These are phyloP conservation scores for Solanum chiquidenum DNA, from an alignment of 257 asterid species.

Conservation along the genomic window DNA sequence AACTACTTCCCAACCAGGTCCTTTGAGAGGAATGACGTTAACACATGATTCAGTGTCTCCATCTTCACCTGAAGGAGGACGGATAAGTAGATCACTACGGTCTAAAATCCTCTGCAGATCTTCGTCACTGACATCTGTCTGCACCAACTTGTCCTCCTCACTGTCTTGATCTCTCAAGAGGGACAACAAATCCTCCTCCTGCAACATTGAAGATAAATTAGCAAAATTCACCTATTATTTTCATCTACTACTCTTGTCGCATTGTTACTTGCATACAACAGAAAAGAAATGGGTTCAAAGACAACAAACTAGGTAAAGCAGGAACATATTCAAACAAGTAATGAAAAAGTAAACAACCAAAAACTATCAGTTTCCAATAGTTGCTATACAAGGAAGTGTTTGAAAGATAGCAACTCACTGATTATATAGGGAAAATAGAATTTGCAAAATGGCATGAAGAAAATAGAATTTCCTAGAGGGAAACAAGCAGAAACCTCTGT, in stretches of 20 bases:
- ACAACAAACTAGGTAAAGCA: background rate
- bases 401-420: background rate
- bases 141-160: conserved; percentile 71
- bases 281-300: background rate
- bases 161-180: conserved; percentile 65
- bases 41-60: background rate
- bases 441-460: background rate
- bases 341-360: background rate
- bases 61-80: conserved; percentile 9
- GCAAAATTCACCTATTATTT: background rate
- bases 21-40: conserved; percentile 46
- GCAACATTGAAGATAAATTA: background rate
- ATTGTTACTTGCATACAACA: background rate
- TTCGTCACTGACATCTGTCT: conserved; percentile 67
- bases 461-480: background rate
- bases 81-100: conserved; percentile 58
- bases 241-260: background rate
- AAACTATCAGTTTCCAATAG: background rate
- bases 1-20: conserved; percentile 99
- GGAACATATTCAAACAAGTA: background rate
- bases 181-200: conserved; percentile 85
- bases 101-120: conserved; percentile 72
- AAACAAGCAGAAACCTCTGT: background rate
- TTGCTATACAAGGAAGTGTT: background rate
- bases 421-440: background rate